These are phyloP conservation scores for Bretschneidera sinensis DNA, from an alignment of 345 rosid genomes.

Conservation along the genomic window DNA sequence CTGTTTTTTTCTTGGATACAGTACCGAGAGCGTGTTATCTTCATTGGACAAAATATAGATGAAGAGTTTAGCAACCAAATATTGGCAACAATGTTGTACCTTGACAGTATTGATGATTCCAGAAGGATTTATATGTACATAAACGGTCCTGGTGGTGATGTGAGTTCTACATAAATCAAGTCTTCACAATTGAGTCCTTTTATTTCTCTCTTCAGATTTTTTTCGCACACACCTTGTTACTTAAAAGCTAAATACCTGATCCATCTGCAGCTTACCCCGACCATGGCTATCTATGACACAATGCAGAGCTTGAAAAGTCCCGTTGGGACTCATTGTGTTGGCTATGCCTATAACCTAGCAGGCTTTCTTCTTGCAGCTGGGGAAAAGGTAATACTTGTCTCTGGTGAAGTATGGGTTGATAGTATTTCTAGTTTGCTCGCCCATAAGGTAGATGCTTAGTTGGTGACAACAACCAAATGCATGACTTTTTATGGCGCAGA, in stretches of 20 bases:
- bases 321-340: slow-evolving; percentile 66
- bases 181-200: slow-evolving; percentile 5
- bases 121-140: slow-evolving; percentile 62
- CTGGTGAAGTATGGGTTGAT: too few relatives aligned
- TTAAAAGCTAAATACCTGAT: slow-evolving; percentile 15
- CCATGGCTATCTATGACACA: slow-evolving; percentile 78
- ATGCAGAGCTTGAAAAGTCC: slow-evolving; percentile 85
- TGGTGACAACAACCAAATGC: too few relatives aligned
- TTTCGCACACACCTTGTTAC: background rate
- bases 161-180: slow-evolving; percentile 29
- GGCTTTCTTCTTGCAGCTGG: slow-evolving; percentile 88
- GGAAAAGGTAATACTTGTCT: slow-evolving; percentile 60
- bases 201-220: background rate
- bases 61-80: slow-evolving; percentile 88
- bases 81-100: slow-evolving; percentile 70
- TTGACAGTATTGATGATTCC: slow-evolving; percentile 70
- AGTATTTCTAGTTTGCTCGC: too few relatives aligned
- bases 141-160: slow-evolving; percentile 92
- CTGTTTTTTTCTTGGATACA: slow-evolving; percentile 33
- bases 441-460: too few relatives aligned
- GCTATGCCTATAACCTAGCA: slow-evolving; percentile 81
- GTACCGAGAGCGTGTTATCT: slow-evolving; percentile 85
- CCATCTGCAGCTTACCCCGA: slow-evolving; percentile 67
- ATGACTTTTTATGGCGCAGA: too few relatives aligned
- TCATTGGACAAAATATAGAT: slow-evolving; percentile 71